Base-by-base conservation (phyloP, 2,329 filamentous ascomycete genomes). In the Penicillium sp. region DNA sequence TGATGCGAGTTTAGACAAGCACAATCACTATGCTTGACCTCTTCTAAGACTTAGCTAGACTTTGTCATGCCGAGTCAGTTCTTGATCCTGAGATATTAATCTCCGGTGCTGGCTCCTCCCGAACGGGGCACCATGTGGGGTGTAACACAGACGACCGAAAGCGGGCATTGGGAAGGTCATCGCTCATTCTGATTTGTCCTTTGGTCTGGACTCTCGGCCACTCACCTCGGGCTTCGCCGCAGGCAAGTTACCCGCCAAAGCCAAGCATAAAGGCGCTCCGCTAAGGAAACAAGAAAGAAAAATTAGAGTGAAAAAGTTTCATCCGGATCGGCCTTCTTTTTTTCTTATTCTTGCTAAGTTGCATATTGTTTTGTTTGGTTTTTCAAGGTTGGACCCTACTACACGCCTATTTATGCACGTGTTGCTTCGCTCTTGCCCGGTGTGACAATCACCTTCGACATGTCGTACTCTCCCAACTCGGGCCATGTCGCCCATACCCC, bases 401-500 rank as follows among this genome's bases (percentile, higher is more conserved):
- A 16, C 16, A 14, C 28, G 37, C 7, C 36, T 29, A 11, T 45
- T 44, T 28, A 44, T 38, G 46, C 25, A 14, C 13, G n/a, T 27
- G 11, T 14, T 38, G 28, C 22, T 19, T 45, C 19, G 31, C 34
- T 44, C 41, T 34, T 46, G n/a, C 29, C 35, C 11, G 34, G 19
- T 22, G 30, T 10, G 28, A 31, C 13, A 18, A 18, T 29, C 22
- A 19, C 14, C 35, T 34, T 39, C 47, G 40, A 37, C 14, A 57
- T 57, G 53, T 41, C 51, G 5, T 18, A 47, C 41, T n/a, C 41
- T 35, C 42, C 42, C 12, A 38, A 30, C 19, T 30, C 22, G 28
- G 50, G 42, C 14, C 16, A 33, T 36, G 42, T 41, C 47, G 41
- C 52, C n/a, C 50, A 58, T 46, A 50, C 52, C 14, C 38, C 58